A percentile compares a stretch with the other conserved stretches of the same genome.
These are phyloP conservation scores for Cryptosporidium parvum DNA, from an alignment of 169 alveolate genomes.

Conservation along the genomic window DNA sequence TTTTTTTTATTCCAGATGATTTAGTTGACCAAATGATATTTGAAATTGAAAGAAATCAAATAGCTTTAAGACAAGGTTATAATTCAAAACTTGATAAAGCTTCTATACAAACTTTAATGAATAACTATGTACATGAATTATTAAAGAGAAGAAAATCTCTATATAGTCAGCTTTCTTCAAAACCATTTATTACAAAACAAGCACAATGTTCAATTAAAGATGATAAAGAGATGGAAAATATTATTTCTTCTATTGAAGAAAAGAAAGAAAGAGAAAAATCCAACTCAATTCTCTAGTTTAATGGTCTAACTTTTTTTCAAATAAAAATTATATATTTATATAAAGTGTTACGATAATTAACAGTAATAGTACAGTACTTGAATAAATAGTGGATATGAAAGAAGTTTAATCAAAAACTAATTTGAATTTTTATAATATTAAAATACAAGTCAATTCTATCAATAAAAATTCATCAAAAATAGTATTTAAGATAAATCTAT, in stretches of 20 bases:
- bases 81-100: not conserved
- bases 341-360: too few species aligned
- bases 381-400: not conserved
- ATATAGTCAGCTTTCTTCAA: constrained; percentile 21
- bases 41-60: constrained; percentile 29
- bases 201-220: constrained; percentile 32
- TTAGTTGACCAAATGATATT: constrained; percentile 34
- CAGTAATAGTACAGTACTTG: too few species aligned
- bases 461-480: too few species aligned
- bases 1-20: constrained; percentile 45
- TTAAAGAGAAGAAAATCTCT: constrained; percentile 29
- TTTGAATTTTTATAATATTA: too few species aligned
- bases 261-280: not conserved
- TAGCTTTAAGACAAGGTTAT: constrained; percentile 7
- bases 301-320: not conserved
- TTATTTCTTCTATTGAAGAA: not conserved
- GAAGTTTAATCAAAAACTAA: too few species aligned
- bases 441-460: too few species aligned
- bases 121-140: not conserved
- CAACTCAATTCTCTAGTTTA: too few species aligned
- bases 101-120: not conserved
- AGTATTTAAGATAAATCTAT: too few species aligned
- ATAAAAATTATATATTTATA: too few species aligned
- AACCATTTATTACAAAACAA: constrained; percentile 24
- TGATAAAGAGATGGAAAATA: not conserved